phyloP scores from a whole-genome alignment of 129 eudicot species.

The Helichrysum umbraculigerum region DNA sequence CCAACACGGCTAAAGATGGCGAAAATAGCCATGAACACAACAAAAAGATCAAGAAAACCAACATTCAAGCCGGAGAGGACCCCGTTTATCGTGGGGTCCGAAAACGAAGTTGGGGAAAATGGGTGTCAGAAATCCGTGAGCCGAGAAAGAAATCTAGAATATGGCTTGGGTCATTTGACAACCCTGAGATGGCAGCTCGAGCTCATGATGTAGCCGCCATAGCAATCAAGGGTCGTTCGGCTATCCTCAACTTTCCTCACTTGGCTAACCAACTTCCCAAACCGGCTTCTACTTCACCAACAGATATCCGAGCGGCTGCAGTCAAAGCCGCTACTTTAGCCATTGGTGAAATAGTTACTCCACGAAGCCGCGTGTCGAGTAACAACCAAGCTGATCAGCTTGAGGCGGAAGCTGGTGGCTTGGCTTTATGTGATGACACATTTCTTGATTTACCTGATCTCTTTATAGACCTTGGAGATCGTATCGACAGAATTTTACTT shows the following conservation, averaged over 20 bases:
- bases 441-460: conserved; percentile 17
- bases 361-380: neutral
- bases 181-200: conserved; percentile 17
- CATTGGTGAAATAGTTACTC: neutral
- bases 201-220: conserved; percentile 17
- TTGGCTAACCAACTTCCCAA: conserved; percentile 14
- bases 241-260: conserved; percentile 16
- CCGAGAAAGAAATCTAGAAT: conserved; percentile 12
- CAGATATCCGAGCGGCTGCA: conserved; percentile 6
- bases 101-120: conserved; percentile 13
- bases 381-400: conserved; percentile 1
- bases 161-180: conserved; percentile 17
- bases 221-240: conserved; percentile 7
- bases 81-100: conserved; percentile 3
- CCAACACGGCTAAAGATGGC: neutral
- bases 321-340: conserved; percentile 4
- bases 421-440: conserved; percentile 13
- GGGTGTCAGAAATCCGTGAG: conserved; percentile 12
- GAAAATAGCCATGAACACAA: neutral
- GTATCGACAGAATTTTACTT: neutral
- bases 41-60: neutral
- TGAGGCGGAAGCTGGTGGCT: neutral
- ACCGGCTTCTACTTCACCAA: neutral
- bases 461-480: neutral
- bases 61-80: neutral